Conservation (phyloP, 495 filamentous ascomycete species). For the Aspergillus haitiensis region DNA sequence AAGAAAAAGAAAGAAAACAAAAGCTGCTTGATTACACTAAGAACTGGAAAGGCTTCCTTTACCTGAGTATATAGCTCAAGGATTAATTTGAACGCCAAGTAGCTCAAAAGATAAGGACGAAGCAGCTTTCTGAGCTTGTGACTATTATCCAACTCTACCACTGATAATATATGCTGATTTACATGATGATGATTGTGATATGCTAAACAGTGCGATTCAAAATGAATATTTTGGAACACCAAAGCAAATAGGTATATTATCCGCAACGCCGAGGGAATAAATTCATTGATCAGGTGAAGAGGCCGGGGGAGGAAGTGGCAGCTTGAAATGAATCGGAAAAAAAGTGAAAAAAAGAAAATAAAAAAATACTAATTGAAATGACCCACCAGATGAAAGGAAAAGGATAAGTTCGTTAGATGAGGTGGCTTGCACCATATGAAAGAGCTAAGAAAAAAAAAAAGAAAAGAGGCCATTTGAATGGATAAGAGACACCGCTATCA, state of each 20-base stretch:
- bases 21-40: constrained; percentile 20
- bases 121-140: constrained; percentile 21
- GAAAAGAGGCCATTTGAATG: not conserved
- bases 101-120: constrained; percentile 5
- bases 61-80: no score
- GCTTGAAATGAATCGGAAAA: constrained; percentile 21
- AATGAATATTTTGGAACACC: not conserved
- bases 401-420: constrained; percentile 12
- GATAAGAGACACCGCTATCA: constrained; percentile 13
- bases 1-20: constrained; percentile 6
- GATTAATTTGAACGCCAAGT: no score
- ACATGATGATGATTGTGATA: constrained; percentile 7
- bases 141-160: no score
- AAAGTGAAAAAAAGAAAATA: constrained; percentile 13
- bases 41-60: no score
- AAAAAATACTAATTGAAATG: constrained; percentile 21
- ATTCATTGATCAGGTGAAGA: constrained; percentile 21
- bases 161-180: not conserved
- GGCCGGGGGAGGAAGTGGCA: constrained; percentile 15
- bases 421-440: not conserved
- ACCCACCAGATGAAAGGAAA: not conserved
- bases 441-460: constrained; percentile 11
- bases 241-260: constrained; percentile 38
- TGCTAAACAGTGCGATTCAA: constrained; percentile 17
- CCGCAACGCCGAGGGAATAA: constrained; percentile 30